Base-by-base conservation (phyloP, 2,329 filamentous ascomycete genomes). In the Fusarium transvaalense region DNA sequence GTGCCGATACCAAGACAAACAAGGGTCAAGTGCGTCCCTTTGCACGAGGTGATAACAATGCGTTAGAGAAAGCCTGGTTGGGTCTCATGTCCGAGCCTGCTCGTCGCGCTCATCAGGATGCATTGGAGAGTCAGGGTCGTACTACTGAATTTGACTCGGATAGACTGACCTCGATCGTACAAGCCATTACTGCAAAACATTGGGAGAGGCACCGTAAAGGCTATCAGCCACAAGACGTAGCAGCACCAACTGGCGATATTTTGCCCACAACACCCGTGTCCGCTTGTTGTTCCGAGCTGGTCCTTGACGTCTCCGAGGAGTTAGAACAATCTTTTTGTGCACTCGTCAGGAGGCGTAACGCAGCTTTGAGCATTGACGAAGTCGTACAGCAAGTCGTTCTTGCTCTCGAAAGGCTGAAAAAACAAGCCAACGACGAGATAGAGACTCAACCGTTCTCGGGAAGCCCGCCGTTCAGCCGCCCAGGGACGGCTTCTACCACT, bases 11-110 rank as follows among this genome's bases (percentile, higher is more conserved):
- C 15, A 85, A 82, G 57, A 78, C 84, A 56, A 79, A 84, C 34
- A 89, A 86, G 71, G 84, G 86, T 35, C 86, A 89, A 46, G 87
- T 93, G 10, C 88, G 92, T 42, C 93, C 94, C 0, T 97, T 97
- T 78, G 91, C 92, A 0, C 84, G 84, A 6, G 89, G 88, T 60
- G 94, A 97, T 79, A 97, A 95, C 70, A 88, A 90, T 69, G 89
- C 91, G 3, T 83, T 97, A 14, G 93, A 97, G 76, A 87, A 89
- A 67, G 88, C 92, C 35, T 97, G 94, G 92, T 80, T 90, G 42
- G 80, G 83, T 17, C 82, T 96, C 17, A 79, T 82, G 23, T 82
- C 83, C 32, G 77, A 83, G 60, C 76, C 82, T 65, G 81, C 86
- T 77, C 76, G 81, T 63, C 76, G 80, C 66, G 81, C 83, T 32